Evolutionary conservation across 1,284 basidiomycete species (phyloP).

Genomic region (Ustilago hordei): DNA sequence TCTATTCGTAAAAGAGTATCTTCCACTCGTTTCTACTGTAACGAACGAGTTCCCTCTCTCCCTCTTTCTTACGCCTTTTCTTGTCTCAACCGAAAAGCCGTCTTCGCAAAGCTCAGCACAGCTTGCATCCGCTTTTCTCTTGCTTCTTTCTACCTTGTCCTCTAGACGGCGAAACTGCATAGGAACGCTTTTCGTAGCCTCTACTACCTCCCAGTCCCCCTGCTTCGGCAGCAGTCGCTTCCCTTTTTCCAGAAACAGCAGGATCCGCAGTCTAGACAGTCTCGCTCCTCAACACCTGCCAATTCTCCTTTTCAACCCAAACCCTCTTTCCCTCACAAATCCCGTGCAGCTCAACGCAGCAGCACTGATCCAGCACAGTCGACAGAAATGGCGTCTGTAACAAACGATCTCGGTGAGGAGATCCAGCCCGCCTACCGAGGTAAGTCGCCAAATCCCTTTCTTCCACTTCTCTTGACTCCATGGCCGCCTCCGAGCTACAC

Average conservation of each 20-base stretch:
- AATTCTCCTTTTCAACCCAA: neutral
- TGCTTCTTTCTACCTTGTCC: neutral
- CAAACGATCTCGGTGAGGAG: slow-evolving; percentile 62
- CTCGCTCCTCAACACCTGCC: slow-evolving; percentile 4
- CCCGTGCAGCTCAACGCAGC: slow-evolving; percentile 13
- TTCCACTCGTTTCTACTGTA: slow-evolving; percentile 5
- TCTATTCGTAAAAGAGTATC: neutral
- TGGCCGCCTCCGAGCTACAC: no score
- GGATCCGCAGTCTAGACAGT: slow-evolving; percentile 19
- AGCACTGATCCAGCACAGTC: slow-evolving; percentile 10
- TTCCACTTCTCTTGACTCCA: neutral
- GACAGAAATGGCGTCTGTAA: slow-evolving; percentile 50
- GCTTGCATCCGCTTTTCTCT: slow-evolving; percentile 11
- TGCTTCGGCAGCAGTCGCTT: slow-evolving; percentile 33
- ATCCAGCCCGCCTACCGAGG: slow-evolving; percentile 58
- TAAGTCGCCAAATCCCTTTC: slow-evolving; percentile 26
- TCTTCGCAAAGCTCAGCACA: neutral
- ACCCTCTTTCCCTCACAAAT: neutral
- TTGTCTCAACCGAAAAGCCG: neutral
- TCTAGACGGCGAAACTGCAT: slow-evolving; percentile 22
- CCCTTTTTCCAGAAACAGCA: slow-evolving; percentile 37
- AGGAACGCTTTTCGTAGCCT: slow-evolving; percentile 26
- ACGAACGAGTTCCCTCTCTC: neutral
- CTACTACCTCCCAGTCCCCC: slow-evolving; percentile 26
- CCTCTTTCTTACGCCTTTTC: neutral